Base-by-base conservation (phyloP, 2,329 filamentous ascomycete species). In the Westerdykella aurantiaca region DNA sequence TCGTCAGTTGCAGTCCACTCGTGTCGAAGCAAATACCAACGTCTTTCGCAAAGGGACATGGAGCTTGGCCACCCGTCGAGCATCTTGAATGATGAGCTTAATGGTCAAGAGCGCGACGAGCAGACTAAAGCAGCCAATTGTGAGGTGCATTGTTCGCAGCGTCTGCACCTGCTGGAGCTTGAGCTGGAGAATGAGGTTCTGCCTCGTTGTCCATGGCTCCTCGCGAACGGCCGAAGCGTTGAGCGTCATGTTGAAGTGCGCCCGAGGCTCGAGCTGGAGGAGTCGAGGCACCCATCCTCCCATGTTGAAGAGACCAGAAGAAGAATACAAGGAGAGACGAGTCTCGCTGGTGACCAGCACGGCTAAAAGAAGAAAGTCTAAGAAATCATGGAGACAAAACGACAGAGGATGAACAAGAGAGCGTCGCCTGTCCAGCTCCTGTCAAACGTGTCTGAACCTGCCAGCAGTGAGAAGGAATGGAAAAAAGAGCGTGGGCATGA, bases 291-390 rank as follows among this genome's bases (percentile, higher is more conserved):
- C 44, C 64, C 64, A 67, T 67, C 47, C 57, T 62, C 62, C 64
- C 63, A 67, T 67, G 60, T 64, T 58, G 53, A 55, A 53, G 48
- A 47, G 56, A 51, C 53, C 48, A 50, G 25, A 52, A 52, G 47
- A 56, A 53, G 57, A 53, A 55, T 51, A 59, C 51, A 60, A 54
- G 48, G 60, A 61, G 49, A 41, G 53, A 54, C 49, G 48, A 48
- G 50, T 53, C 49, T 61, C 63, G 64, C 64, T 67, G 64, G 56
- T 51, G 55, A 64, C 64, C 64, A 65, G 63, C 64, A 67, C 63
- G 63, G 64, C 63, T 53, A 49, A 57, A 57, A 48, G 47, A 49
- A 45, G 6, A 54, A 51, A 53, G 52, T 55, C 55, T 60, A 65
- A 51, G 55, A 60, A 65, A 53, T 63, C 64, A 67, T 67, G 60